A percentile compares a stretch with the other conserved stretches of the same genome.
phyloP scores from a whole-genome alignment of 495 filamentous ascomycete species.

The Darksidea phi region DNA sequence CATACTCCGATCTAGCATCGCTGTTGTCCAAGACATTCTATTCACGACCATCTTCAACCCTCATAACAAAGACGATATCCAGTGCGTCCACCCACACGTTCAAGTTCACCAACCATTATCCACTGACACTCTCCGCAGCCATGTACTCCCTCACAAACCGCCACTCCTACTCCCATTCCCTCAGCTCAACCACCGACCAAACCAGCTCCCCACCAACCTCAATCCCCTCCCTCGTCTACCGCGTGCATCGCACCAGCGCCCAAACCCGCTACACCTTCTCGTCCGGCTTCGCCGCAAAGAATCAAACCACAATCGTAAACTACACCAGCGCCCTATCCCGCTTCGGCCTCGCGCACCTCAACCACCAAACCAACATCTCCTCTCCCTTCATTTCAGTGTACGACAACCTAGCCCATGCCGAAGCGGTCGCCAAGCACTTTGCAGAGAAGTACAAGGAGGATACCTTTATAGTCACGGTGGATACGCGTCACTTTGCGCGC shows the following conservation, averaged over 20 bases:
- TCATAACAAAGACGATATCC: background rate
- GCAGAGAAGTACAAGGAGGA: constrained; percentile 4
- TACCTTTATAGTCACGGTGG: constrained; percentile 14
- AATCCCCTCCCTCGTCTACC: constrained; percentile 22
- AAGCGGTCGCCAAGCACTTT: constrained; percentile 15
- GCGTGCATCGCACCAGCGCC: constrained; percentile 5
- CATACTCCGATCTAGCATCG: too few species aligned
- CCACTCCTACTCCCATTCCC: constrained; percentile 1
- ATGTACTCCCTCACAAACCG: background rate
- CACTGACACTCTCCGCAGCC: background rate
- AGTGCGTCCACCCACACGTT: background rate
- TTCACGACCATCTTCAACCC: background rate
- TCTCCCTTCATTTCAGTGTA: constrained; percentile 34
- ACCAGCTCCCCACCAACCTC: background rate
- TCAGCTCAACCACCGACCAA: background rate
- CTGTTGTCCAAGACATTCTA: too few species aligned
- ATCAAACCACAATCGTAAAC: constrained; percentile 25
- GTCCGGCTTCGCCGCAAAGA: constrained; percentile 21
- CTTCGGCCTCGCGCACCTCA: constrained; percentile 30
- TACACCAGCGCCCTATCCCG: background rate
- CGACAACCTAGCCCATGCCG: constrained; percentile 20
- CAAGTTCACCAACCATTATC: background rate
- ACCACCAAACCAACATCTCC: constrained; percentile 25
- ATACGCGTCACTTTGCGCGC: constrained; percentile 20
- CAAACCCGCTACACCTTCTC: constrained; percentile 16